Evolutionary conservation across 73 alveolate species (phyloP), one percentile per base, ranked within the genome.

Genomic region (Paramecium tetraurelia): DNA sequence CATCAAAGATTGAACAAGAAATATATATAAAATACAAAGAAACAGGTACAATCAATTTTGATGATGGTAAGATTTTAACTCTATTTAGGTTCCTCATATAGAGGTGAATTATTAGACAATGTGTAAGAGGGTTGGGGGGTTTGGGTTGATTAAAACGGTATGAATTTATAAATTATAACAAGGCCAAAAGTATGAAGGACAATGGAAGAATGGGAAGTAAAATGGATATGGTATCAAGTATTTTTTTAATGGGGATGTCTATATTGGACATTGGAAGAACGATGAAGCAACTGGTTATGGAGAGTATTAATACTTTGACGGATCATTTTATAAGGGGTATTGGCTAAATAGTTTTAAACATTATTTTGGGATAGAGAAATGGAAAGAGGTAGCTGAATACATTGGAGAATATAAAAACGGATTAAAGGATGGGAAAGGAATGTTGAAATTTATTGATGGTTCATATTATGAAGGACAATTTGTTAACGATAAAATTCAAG

Each of bases 321-420:
- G 93, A 85, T 20, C 68, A 10, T n/a, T n/a, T 35, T 85, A 85
- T 85, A 71, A 36, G 14, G 93, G 93, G 10, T 95, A 69, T 31
- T 94, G 97, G 97, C 43, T 46, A 40, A 59, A 86, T 16, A 95
- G 83, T 75, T 50, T 70, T 48, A 93, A 95, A 43, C 92, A 93
- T 35, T 92, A 71, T 24, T 93, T 29, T 46, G 96, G 96, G 20
- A 48, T 44, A 20, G 97, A 94, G 44, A 83, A 69, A 22, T 94
- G 96, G 97, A 93, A 93, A 2, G 97, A 94, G 46, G 93, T 84
- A 18, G 63, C 95, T 7, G 27, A 50, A n/a, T 94, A 93, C 31
- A 80, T 46, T 11, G 97, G 97, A 40, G 68, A 92, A 75, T 93
- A 29, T 38, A 36, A 24, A 2, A 71, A 93, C 58, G 95, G 96